Evolutionary conservation across 2,329 filamentous ascomycete species (phyloP).

Genomic region (Alternaria sp.): DNA sequence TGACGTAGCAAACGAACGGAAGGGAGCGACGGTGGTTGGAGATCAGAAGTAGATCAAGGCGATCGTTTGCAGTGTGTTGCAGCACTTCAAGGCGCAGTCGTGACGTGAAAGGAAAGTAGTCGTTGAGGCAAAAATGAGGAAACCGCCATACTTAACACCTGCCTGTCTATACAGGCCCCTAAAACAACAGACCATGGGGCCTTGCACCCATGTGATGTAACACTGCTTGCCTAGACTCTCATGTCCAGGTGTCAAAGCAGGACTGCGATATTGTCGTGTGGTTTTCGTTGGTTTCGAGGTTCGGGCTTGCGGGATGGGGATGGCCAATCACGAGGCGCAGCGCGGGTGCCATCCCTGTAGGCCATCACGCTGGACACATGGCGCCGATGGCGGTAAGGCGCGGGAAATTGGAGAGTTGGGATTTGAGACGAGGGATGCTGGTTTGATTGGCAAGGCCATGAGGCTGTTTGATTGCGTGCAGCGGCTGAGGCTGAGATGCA

Average conservation of each 20-base stretch:
- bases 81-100: constrained; percentile 29
- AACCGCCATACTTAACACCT: constrained; percentile 13
- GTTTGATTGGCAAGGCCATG: constrained; percentile 4
- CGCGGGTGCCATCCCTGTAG: constrained; percentile 14
- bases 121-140: constrained; percentile 1
- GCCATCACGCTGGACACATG: constrained; percentile 18
- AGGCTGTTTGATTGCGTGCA: constrained; percentile 3
- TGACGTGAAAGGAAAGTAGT: constrained; percentile 1
- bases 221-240: constrained; percentile 15
- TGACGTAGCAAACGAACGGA: constrained; percentile 1
- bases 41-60: background rate
- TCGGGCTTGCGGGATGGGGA: background rate
- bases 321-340: constrained; percentile 20
- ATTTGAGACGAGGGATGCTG: constrained; percentile 4
- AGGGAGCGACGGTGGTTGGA: constrained; percentile 18
- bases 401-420: constrained; percentile 19
- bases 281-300: constrained; percentile 22
- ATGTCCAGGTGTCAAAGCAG: constrained; percentile 9
- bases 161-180: constrained; percentile 2
- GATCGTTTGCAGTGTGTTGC: constrained; percentile 4
- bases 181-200: constrained; percentile 1
- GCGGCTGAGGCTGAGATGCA: background rate
- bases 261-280: constrained; percentile 12
- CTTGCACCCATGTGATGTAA: constrained; percentile 12
- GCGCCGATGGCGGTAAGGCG: constrained; percentile 22